Conservation (phyloP, 345 rosid species). For the Salix brachista region DNA sequence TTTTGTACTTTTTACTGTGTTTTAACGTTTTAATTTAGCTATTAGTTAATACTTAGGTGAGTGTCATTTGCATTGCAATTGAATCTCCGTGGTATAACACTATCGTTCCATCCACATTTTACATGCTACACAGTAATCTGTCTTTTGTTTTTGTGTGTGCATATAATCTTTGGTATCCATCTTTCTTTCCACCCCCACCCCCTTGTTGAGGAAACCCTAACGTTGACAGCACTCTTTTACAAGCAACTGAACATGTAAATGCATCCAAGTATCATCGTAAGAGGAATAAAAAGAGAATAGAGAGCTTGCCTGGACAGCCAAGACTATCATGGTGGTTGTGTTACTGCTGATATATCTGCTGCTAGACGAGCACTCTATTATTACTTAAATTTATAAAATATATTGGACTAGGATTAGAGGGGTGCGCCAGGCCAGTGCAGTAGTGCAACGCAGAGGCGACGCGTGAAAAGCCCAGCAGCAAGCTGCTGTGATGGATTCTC, state of each 20-base stretch:
- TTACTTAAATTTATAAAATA: slow-evolving; percentile 30
- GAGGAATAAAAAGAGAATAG: slow-evolving; percentile 38
- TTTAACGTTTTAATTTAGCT: no score
- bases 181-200: no score
- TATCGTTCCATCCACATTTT: no score
- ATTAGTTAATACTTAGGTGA: no score
- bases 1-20: no score
- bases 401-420: not conserved
- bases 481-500: slow-evolving; percentile 29
- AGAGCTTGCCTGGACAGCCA: slow-evolving; percentile 61
- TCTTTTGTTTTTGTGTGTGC: no score
- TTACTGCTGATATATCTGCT: slow-evolving; percentile 51
- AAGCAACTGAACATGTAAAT: not conserved
- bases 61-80: no score
- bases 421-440: no score
- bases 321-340: slow-evolving; percentile 55
- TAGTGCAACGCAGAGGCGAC: slow-evolving; percentile 23
- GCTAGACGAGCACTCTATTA: slow-evolving; percentile 54
- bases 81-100: no score
- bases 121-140: no score
- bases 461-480: slow-evolving; percentile 5
- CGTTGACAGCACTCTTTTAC: slow-evolving; percentile 8
- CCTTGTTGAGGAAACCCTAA: no score
- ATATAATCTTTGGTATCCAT: no score
- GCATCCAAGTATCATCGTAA: not conserved